phyloP scores from a whole-genome alignment of 306 rosid genomes.

The Oxytropis ochrocephala region DNA sequence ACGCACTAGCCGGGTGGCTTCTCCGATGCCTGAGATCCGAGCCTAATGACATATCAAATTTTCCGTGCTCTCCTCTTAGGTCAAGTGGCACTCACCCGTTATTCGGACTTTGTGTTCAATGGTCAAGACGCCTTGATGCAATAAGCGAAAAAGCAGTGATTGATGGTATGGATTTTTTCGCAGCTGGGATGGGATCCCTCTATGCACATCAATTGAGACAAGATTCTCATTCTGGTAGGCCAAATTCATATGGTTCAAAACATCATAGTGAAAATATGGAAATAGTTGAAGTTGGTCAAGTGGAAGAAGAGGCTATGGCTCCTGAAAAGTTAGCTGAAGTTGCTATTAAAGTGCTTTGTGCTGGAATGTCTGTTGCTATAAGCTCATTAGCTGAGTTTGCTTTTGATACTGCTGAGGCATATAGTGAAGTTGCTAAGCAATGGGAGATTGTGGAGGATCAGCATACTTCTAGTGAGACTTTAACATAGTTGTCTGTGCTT shows the following conservation, averaged over 20 bases:
- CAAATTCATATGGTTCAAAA: not conserved
- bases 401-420: slow-evolving; percentile 61
- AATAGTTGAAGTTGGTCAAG: slow-evolving; percentile 46
- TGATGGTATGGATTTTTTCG: slow-evolving; percentile 72
- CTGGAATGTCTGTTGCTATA: slow-evolving; percentile 84
- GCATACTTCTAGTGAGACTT: slow-evolving; percentile 10
- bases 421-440: slow-evolving; percentile 57
- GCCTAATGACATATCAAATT: slow-evolving; percentile 37
- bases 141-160: slow-evolving; percentile 57
- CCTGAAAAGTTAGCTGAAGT: slow-evolving; percentile 76
- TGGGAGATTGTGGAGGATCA: slow-evolving; percentile 50
- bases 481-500: slow-evolving; percentile 22
- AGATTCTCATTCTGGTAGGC: slow-evolving; percentile 35
- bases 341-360: slow-evolving; percentile 71
- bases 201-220: slow-evolving; percentile 58
- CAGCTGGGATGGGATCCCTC: slow-evolving; percentile 81
- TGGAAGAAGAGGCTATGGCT: slow-evolving; percentile 53
- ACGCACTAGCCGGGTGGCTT: slow-evolving; percentile 76
- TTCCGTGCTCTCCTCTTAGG: slow-evolving; percentile 52
- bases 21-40: slow-evolving; percentile 63
- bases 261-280: slow-evolving; percentile 45
- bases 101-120: slow-evolving; percentile 68
- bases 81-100: slow-evolving; percentile 56
- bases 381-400: slow-evolving; percentile 75
- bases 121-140: slow-evolving; percentile 64